Evolutionary conservation across 106 monocot species (phyloP), one percentile per base, ranked within the genome.

Genomic region (Dendrobium nobile): DNA sequence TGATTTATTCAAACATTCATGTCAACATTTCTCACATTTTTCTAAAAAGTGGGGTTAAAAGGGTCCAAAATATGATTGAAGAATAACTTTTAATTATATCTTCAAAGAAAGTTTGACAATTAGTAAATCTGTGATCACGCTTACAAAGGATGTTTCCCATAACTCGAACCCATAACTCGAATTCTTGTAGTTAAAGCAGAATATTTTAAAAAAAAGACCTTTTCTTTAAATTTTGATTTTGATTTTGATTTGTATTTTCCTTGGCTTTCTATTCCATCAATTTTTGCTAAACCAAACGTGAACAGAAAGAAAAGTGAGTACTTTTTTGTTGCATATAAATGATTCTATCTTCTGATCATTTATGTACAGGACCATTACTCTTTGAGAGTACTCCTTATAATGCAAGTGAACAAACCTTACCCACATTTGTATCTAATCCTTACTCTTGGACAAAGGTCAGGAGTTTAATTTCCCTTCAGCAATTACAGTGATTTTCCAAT

Each of bases 401-500:
- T 70, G 33, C 33, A 70, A 70, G 70, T 37, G 70, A 70, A 70
- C 70, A 70, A 28, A 37, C 13, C 33, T 13, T 70, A 1, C 70
- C 70, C 33, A 70, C 8, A 37, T 70, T 70, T 9, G 70, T 70
- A 37, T 70, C 31, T 70, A 70, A 70, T 70, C 70, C 70, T 70
- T 70, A 70, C 70, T 70, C 70, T 70, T 70, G 70, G 70, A 70
- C 70, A 37, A 70, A 70, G 70, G 70, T 70, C 37, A 13, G 70
- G 13, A 13, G 8, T 70, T 70, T 70, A 37, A 70, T n/a, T 61
- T 61, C 22, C 16, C 20, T 61, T 20, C 22, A 22, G 22, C n/a
- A 61, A 61, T 61, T 70, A 37, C 13, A 70, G 70, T 70, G 10
- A 33, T 31, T 70, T 28, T 70, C 64, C 64, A 70, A 33, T 37